Evolutionary conservation across 805 yeast species (phyloP).

Genomic region (Wickerhamiella brachini): DNA sequence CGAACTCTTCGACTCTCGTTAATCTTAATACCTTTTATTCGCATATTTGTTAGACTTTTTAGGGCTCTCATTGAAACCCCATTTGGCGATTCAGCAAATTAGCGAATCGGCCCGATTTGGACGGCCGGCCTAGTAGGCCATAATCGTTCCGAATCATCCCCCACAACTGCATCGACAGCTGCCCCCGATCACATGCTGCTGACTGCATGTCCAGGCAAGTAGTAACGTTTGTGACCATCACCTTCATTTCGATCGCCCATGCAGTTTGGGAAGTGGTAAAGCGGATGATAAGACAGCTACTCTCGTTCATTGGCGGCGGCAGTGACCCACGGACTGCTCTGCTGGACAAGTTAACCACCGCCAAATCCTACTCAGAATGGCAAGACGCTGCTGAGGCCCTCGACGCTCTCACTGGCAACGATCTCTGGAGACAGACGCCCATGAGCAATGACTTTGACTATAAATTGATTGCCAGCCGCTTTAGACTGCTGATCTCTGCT

Average conservation of each 20-base stretch:
- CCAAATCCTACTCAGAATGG: slow-evolving; percentile 60
- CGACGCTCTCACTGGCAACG: slow-evolving; percentile 28
- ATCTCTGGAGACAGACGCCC: slow-evolving; percentile 59
- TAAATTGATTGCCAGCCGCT: slow-evolving; percentile 60
- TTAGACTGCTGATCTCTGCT: slow-evolving; percentile 48
- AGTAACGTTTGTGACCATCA: neutral
- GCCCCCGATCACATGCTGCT: neutral
- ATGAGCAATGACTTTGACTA: slow-evolving; percentile 74
- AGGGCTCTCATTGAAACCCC: too few species aligned
- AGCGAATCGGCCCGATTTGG: too few species aligned
- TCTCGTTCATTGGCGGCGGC: neutral
- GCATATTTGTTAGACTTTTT: too few species aligned
- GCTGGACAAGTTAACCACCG: slow-evolving; percentile 23
- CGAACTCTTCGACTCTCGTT: neutral
- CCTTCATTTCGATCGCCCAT: neutral
- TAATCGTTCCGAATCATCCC: too few species aligned
- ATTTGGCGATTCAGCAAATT: too few species aligned
- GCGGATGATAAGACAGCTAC: neutral
- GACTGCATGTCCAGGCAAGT: neutral
- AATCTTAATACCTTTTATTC: neutral
- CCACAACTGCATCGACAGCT: too few species aligned
- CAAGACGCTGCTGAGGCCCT: slow-evolving; percentile 31
- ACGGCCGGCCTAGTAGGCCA: too few species aligned
- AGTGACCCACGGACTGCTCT: slow-evolving; percentile 5
- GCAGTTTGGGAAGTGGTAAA: neutral